Evolutionary conservation across 768 basidiomycete genomes (phyloP).

Genomic region (Jaapia argillacea): DNA sequence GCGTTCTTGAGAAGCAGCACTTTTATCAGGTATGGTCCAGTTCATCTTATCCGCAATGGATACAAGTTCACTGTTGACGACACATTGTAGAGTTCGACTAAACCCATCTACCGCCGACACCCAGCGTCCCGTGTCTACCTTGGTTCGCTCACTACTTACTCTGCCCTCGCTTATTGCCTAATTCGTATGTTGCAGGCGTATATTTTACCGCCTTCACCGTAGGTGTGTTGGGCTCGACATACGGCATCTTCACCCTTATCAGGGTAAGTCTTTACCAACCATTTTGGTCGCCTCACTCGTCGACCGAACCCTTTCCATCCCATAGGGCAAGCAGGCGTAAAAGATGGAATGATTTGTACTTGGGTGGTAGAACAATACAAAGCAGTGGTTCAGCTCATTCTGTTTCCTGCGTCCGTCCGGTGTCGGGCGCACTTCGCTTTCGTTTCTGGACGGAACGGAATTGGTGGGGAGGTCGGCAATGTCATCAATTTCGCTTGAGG

Average conservation of each 20-base stretch:
- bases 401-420: no score
- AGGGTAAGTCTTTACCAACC: slow-evolving; percentile 23
- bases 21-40: slow-evolving; percentile 57
- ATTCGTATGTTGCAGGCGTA: slow-evolving; percentile 27
- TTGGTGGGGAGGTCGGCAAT: no score
- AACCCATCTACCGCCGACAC: slow-evolving; percentile 47
- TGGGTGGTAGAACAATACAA: no score
- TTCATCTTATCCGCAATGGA: no score
- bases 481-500: no score
- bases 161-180: background rate
- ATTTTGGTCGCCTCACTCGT: no score
- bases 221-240: slow-evolving; percentile 44
- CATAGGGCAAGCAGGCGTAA: slow-evolving; percentile 4
- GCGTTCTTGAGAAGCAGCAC: slow-evolving; percentile 55
- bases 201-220: slow-evolving; percentile 44
- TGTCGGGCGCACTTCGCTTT: no score
- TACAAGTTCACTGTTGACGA: no score
- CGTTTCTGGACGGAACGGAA: no score
- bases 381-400: no score
- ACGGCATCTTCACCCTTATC: slow-evolving; percentile 38
- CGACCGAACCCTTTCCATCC: no score
- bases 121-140: slow-evolving; percentile 58
- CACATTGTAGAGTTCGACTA: slow-evolving; percentile 33
- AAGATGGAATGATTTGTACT: no score
- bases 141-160: slow-evolving; percentile 29